Percentiles rank a stretch among this genome's conserved stretches.
Evolutionary conservation across 148 eudicot genomes (phyloP).

Genomic region (Arctostaphylos glauca): DNA sequence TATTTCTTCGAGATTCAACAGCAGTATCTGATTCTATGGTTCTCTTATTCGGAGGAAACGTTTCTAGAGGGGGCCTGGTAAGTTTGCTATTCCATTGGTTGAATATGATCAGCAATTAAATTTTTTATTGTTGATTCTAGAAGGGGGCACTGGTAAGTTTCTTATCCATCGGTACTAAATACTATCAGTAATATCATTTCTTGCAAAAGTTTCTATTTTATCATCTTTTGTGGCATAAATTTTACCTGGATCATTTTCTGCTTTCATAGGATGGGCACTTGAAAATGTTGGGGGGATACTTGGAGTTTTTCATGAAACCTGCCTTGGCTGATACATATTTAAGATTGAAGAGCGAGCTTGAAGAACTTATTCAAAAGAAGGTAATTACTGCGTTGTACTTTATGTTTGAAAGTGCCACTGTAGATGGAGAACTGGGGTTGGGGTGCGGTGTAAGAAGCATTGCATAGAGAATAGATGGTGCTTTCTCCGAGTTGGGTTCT

Average conservation of each 20-base stretch:
- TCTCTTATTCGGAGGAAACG: constrained; percentile 78
- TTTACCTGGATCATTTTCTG: background rate
- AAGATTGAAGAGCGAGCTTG: constrained; percentile 64
- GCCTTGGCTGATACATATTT: constrained; percentile 65
- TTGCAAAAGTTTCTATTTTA: background rate
- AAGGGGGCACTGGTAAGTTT: constrained; percentile 60
- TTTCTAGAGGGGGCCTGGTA: constrained; percentile 70
- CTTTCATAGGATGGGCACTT: constrained; percentile 76
- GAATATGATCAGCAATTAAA: background rate
- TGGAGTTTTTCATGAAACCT: constrained; percentile 93
- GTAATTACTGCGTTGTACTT: constrained; percentile 26
- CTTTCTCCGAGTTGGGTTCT: background rate
- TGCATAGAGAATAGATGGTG: background rate
- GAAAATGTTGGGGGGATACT: constrained; percentile 93
- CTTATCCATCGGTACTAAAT: constrained; percentile 11
- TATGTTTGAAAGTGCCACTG: background rate
- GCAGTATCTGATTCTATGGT: constrained; percentile 88
- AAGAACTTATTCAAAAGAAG: constrained; percentile 74
- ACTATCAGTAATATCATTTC: background rate
- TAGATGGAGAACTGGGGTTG: background rate
- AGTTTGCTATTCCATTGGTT: constrained; percentile 17
- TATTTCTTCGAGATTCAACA: constrained; percentile 88
- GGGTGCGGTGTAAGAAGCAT: background rate
- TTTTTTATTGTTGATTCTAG: constrained; percentile 30
- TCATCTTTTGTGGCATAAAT: constrained; percentile 4